Conservation (phyloP, 768 basidiomycete species). For the Favolaschia claudopus region DNA sequence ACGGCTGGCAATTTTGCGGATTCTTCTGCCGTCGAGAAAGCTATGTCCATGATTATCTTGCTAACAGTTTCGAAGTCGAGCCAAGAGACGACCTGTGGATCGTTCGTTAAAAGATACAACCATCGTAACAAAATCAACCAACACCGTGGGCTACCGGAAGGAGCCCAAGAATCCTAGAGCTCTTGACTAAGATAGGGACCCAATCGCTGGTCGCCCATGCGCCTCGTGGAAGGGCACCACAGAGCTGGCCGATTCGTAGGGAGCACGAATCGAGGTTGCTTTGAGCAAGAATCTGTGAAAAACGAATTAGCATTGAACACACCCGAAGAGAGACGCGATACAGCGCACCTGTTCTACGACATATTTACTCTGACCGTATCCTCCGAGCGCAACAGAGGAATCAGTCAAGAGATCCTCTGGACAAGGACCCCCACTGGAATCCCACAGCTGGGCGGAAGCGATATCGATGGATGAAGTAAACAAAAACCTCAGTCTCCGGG, state of each 20-base stretch:
- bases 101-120: background rate
- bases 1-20: constrained; percentile 30
- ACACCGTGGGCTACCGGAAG: constrained; percentile 37
- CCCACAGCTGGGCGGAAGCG: constrained; percentile 19
- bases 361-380: constrained; percentile 30
- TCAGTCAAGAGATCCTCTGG: constrained; percentile 22
- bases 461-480: constrained; percentile 29
- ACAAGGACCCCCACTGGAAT: constrained; percentile 11
- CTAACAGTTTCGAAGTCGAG: constrained; percentile 39
- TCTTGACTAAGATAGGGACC: constrained; percentile 46
- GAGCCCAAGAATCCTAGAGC: constrained; percentile 34
- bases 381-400: constrained; percentile 14
- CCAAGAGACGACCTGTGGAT: constrained; percentile 42
- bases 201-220: constrained; percentile 46
- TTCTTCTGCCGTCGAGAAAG: constrained; percentile 22
- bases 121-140: constrained; percentile 25
- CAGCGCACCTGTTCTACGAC: constrained; percentile 23
- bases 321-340: too few species aligned
- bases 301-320: too few species aligned
- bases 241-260: constrained; percentile 45
- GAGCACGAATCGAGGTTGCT: constrained; percentile 23
- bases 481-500: constrained; percentile 9
- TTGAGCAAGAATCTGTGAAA: constrained; percentile 29
- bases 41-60: constrained; percentile 39
- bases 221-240: constrained; percentile 42